Conservation (phyloP, 768 basidiomycete species). For the Aureoboletus auriporus region DNA sequence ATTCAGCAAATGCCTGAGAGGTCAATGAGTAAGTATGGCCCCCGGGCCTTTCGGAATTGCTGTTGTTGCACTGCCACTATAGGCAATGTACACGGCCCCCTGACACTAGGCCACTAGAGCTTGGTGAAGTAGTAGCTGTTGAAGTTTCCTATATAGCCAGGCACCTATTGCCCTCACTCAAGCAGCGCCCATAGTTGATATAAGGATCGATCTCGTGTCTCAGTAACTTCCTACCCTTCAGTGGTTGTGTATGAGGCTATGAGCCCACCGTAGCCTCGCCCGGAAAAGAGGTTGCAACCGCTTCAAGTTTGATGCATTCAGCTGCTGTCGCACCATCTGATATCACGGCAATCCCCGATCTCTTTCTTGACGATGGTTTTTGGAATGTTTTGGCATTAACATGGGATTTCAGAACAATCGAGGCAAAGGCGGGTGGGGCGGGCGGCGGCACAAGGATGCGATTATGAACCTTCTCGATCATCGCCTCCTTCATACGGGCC, state of each 20-base stretch:
- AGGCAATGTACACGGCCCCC: too few relatives aligned
- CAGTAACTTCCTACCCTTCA: constrained; percentile 28
- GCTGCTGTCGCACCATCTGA: constrained; percentile 17
- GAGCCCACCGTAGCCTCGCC: constrained; percentile 15
- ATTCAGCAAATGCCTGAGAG: too few relatives aligned
- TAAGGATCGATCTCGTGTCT: too few relatives aligned
- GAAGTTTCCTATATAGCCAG: too few relatives aligned
- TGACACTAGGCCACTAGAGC: too few relatives aligned
- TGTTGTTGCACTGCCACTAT: too few relatives aligned
- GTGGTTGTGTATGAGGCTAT: constrained; percentile 9
- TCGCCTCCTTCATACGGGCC: constrained; percentile 30
- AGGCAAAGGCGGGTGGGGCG: constrained; percentile 18
- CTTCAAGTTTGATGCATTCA: constrained; percentile 19
- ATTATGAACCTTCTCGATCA: constrained; percentile 39
- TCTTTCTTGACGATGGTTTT: constrained; percentile 30
- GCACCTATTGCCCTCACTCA: too few relatives aligned
- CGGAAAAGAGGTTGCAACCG: constrained; percentile 16
- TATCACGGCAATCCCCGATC: constrained; percentile 15
- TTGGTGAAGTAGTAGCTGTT: too few relatives aligned
- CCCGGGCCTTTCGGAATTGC: too few relatives aligned
- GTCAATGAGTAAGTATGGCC: too few relatives aligned
- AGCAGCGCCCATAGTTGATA: too few relatives aligned
- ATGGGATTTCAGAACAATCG: constrained; percentile 52
- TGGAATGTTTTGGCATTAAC: constrained; percentile 57
- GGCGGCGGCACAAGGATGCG: constrained; percentile 15